phyloP scores from a whole-genome alignment of 225 moss, liverwort and hornwort genomes.

The Thuidium tamariscinum region DNA sequence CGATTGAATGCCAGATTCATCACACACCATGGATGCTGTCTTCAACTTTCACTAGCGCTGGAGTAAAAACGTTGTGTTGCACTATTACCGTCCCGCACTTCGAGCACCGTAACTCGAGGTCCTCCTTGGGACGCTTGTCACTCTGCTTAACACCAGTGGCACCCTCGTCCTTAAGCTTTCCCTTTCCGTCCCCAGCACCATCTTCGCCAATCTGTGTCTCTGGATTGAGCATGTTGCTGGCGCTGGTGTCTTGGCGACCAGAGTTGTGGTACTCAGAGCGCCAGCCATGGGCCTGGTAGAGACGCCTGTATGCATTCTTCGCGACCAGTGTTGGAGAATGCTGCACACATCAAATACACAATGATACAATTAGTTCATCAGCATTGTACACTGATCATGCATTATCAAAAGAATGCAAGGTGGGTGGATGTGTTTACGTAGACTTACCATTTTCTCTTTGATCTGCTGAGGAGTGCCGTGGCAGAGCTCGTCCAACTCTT shows the following conservation, averaged over 20 bases:
- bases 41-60: no score
- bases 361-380: neutral
- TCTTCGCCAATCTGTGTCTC: neutral
- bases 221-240: neutral
- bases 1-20: no score
- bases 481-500: slow-evolving; percentile 76
- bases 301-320: slow-evolving; percentile 43
- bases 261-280: slow-evolving; percentile 59
- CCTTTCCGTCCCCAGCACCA: neutral
- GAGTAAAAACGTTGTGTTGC: no score
- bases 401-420: neutral
- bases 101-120: neutral
- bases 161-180: neutral
- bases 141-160: slow-evolving; percentile 18
- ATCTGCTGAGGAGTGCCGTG: slow-evolving; percentile 73
- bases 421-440: neutral
- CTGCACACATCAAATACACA: neutral
- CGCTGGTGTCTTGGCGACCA: slow-evolving; percentile 22
- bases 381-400: no score
- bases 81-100: neutral
- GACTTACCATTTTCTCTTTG: neutral
- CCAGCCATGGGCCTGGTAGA: slow-evolving; percentile 53
- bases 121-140: slow-evolving; percentile 49
- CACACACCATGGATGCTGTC: no score
- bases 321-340: slow-evolving; percentile 47